These are phyloP conservation scores for Pichia sp. DNA, from an alignment of 1,139 yeast species.

Conservation along the genomic window DNA sequence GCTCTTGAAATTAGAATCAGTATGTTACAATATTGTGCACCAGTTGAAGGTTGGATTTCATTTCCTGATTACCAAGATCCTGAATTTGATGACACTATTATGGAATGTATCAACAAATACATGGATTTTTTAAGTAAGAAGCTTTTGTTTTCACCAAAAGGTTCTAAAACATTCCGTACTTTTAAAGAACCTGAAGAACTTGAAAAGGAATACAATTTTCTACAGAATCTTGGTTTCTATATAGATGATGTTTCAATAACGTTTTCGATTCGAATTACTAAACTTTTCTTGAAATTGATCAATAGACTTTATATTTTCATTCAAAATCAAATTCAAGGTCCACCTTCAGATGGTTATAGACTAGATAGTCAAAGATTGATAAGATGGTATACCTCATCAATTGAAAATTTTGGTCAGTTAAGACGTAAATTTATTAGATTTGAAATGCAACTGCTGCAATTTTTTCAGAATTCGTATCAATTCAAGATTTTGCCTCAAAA, in stretches of 20 bases:
- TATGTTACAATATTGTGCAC: conserved; percentile 55
- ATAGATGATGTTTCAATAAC: conserved; percentile 82
- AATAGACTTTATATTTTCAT: conserved; percentile 65
- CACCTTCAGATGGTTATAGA: conserved; percentile 38
- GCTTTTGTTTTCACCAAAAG: conserved; percentile 67
- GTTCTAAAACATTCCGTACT: conserved; percentile 58
- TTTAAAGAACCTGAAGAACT: conserved; percentile 90
- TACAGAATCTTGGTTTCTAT: conserved; percentile 65
- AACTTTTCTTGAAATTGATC: conserved; percentile 58
- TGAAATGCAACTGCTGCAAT: conserved; percentile 51
- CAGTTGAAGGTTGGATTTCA: conserved; percentile 67
- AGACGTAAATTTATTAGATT: conserved; percentile 82
- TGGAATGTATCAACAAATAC: conserved; percentile 69
- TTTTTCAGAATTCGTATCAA: conserved; percentile 70
- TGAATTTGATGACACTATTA: conserved; percentile 63
- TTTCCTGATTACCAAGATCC: conserved; percentile 60
- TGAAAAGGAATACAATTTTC: conserved; percentile 67
- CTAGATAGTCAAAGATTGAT: conserved; percentile 53
- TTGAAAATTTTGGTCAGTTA: conserved; percentile 78
- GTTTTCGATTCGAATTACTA: conserved; percentile 69
- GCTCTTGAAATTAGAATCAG: conserved; percentile 74
- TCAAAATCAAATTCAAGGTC: conserved; percentile 61
- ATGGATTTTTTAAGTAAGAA: conserved; percentile 68
- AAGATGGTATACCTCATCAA: conserved; percentile 73
- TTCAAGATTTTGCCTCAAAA: conserved; percentile 56